Evolutionary conservation across 2,329 filamentous ascomycete genomes (phyloP).

Genomic region (Aureobasidium sp.): DNA sequence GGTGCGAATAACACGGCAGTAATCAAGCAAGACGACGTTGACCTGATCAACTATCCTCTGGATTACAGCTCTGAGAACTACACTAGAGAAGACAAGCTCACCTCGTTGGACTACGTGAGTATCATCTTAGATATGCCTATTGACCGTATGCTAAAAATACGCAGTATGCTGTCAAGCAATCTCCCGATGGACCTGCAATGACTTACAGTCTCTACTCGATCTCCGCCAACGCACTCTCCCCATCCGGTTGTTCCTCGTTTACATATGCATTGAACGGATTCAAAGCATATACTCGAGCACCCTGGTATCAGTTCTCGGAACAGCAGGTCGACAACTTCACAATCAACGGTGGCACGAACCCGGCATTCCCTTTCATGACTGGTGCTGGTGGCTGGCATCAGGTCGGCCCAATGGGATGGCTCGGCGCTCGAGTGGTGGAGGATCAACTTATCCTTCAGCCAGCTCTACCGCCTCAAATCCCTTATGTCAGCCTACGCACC

Average conservation of each 20-base stretch:
- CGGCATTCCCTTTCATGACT: conserved; percentile 64
- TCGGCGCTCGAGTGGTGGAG: conserved; percentile 55
- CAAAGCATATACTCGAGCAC: conserved; percentile 57
- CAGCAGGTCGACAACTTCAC: conserved; percentile 56
- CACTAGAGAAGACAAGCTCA: conserved; percentile 42
- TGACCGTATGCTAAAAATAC: neutral
- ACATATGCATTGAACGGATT: conserved; percentile 60
- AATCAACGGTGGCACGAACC: conserved; percentile 59
- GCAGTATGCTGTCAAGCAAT: conserved; percentile 54
- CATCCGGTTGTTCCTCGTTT: conserved; percentile 60
- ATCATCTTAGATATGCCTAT: neutral
- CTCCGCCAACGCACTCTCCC: conserved; percentile 57
- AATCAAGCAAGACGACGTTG: conserved; percentile 64
- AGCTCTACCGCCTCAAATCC: conserved; percentile 58
- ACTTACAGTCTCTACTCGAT: conserved; percentile 65
- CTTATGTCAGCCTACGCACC: conserved; percentile 52
- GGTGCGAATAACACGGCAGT: conserved; percentile 20
- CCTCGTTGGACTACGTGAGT: conserved; percentile 47
- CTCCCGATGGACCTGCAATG: conserved; percentile 63
- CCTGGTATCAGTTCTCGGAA: conserved; percentile 66
- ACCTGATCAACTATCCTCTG: conserved; percentile 57
- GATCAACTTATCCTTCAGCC: conserved; percentile 58
- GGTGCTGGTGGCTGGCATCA: conserved; percentile 64
- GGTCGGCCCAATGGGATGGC: conserved; percentile 60
- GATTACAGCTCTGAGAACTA: conserved; percentile 43